Evolutionary conservation across 257 asterid genomes (phyloP).

Genomic region (Solanum habrochaites): DNA sequence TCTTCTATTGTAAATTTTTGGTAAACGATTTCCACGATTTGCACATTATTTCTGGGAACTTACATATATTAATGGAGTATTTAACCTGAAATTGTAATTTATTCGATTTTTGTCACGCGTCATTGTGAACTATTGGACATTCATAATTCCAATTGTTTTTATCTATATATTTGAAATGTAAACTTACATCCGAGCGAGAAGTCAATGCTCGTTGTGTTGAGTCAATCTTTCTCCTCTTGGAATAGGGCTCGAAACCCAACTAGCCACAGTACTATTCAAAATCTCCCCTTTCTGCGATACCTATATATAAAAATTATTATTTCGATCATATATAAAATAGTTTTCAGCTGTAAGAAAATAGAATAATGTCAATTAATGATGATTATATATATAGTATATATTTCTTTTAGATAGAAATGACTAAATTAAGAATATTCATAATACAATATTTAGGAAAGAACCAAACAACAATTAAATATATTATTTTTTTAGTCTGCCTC

Average conservation of each 20-base stretch:
- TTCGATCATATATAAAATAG: not conserved
- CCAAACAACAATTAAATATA: too few species aligned
- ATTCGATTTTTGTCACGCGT: not conserved
- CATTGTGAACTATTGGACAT: not conserved
- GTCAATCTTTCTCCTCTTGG: not conserved
- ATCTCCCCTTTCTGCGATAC: not conserved
- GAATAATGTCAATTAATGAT: too few species aligned
- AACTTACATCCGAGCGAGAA: constrained; percentile 20
- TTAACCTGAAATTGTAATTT: not conserved
- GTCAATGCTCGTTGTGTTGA: constrained; percentile 1
- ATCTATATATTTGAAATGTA: not conserved
- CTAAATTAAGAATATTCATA: too few species aligned
- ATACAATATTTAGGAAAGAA: not conserved
- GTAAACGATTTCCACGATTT: not conserved
- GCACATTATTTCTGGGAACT: not conserved
- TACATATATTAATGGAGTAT: not conserved
- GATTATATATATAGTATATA: too few species aligned
- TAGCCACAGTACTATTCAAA: not conserved
- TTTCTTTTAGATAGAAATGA: too few species aligned
- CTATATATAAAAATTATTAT: not conserved
- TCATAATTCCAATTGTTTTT: not conserved
- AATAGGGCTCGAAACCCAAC: constrained; percentile 3
- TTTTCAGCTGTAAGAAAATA: not conserved
- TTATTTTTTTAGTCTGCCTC: not conserved
- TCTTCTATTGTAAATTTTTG: not conserved